Evolutionary conservation across 2,329 filamentous ascomycete genomes (phyloP), one percentile per base, ranked within the genome.

Genomic region (Aureobasidium melanogenum): DNA sequence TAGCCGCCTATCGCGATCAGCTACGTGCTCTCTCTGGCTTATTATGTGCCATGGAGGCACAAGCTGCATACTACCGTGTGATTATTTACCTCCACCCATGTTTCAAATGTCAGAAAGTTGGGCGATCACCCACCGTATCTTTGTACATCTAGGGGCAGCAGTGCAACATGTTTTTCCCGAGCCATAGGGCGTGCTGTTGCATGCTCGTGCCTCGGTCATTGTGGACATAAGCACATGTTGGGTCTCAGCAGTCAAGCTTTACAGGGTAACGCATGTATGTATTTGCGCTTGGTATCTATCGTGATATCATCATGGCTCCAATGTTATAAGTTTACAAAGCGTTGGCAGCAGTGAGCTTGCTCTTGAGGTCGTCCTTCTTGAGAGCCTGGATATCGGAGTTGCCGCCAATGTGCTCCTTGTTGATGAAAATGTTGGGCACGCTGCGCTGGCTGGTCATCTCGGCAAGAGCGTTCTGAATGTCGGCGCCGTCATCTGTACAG

Each of bases 361-460:
- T 63, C 62, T 65, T 63, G 41, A 65, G 58, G 24, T 38, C 50
- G 44, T 63, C 55, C 62, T 62, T 62, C 36, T 54, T 51, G n/a
- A 65, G 56, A 58, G 77, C 80, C 77, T 92, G 87, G 66, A 95
- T 75, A 69, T 94, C 93, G 26, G 91, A 96, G 84, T 97, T 97
- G 68, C 94, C 94, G 65, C 94, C 94, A 74, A 99, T 95, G 78
- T 97, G 93, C 80, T 95, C 80, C 79, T 91, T 79, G 69, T 79
- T 79, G 77, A 99, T 97, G 81, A 89, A 97, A 79, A 96, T 88
- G 80, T 97, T 97, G 70, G 94, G 94, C 6, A 99, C 94, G 69
- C 89, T 93, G 70, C 86, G 82, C 82, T 99, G 94, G 74, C 83
- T 81, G 62, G 86, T 90, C 69, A 97, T 84, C 66, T 93, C 83